These are phyloP conservation scores for Fonsecaea pedrosoi DNA, from an alignment of 2,329 filamentous ascomycete species.

Conservation along the genomic window DNA sequence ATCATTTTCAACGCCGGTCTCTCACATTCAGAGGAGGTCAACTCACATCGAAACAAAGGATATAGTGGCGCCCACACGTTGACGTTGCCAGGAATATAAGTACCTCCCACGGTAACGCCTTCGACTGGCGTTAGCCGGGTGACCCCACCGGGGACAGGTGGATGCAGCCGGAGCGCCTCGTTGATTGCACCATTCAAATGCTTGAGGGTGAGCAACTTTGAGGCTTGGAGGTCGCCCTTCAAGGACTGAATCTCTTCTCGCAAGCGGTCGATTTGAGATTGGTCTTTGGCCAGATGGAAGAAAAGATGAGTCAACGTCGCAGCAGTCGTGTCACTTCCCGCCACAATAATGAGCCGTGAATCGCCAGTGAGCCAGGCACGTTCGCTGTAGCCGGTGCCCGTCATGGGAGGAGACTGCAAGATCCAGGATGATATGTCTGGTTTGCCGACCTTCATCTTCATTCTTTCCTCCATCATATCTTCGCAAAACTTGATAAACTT, in stretches of 20 bases:
- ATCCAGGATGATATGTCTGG: slow-evolving; percentile 24
- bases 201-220: slow-evolving; percentile 43
- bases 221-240: slow-evolving; percentile 45
- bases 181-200: slow-evolving; percentile 52
- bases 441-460: slow-evolving; percentile 31
- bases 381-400: slow-evolving; percentile 6
- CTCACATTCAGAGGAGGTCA: slow-evolving; percentile 15
- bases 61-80: slow-evolving; percentile 36
- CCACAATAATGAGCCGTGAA: slow-evolving; percentile 42
- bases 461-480: slow-evolving; percentile 43
- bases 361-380: slow-evolving; percentile 39
- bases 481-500: slow-evolving; percentile 45
- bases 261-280: slow-evolving; percentile 42
- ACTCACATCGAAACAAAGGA: slow-evolving; percentile 38
- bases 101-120: slow-evolving; percentile 47
- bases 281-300: slow-evolving; percentile 51
- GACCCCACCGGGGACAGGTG: slow-evolving; percentile 47
- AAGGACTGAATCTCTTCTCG: slow-evolving; percentile 45
- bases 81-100: slow-evolving; percentile 43
- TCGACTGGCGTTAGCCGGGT: slow-evolving; percentile 47
- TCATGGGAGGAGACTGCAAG: slow-evolving; percentile 18
- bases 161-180: slow-evolving; percentile 50
- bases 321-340: slow-evolving; percentile 51
- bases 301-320: slow-evolving; percentile 50
- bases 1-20: not conserved